These are phyloP conservation scores for Shiraia sp. DNA, from an alignment of 2,329 filamentous ascomycete species.

Conservation along the genomic window DNA sequence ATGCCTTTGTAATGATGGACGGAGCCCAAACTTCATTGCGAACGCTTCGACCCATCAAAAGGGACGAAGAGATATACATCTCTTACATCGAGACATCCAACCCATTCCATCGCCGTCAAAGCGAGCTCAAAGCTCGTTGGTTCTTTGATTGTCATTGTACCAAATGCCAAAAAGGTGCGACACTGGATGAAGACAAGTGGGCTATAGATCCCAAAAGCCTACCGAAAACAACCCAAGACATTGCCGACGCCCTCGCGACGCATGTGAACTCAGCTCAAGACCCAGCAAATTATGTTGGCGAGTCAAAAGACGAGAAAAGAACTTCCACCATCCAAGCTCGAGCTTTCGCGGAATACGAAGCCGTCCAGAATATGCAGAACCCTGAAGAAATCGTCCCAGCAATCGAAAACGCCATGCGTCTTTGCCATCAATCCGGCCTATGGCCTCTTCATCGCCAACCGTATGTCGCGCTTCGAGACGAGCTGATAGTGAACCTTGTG, in stretches of 20 bases:
- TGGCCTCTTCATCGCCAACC: constrained; percentile 60
- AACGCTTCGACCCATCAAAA: constrained; percentile 56
- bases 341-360: constrained; percentile 30
- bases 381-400: constrained; percentile 37
- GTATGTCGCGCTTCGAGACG: constrained; percentile 57
- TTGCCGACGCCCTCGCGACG: constrained; percentile 23
- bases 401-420: constrained; percentile 46
- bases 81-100: constrained; percentile 64
- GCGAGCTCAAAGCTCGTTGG: constrained; percentile 58
- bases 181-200: constrained; percentile 49
- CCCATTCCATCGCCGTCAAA: constrained; percentile 55
- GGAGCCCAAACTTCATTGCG: constrained; percentile 55
- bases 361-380: constrained; percentile 21
- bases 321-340: constrained; percentile 32
- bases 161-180: constrained; percentile 51
- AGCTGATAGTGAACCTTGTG: constrained; percentile 56
- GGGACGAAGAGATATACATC: constrained; percentile 63
- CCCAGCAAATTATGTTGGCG: constrained; percentile 31
- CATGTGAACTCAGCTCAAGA: constrained; percentile 16
- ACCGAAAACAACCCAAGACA: constrained; percentile 22
- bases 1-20: constrained; percentile 62
- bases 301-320: constrained; percentile 26
- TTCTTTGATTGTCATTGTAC: constrained; percentile 62
- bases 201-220: constrained; percentile 35
- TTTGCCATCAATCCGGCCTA: constrained; percentile 44